A percentile compares a stretch with the other conserved stretches of the same genome.
Conservation (phyloP, 179 eudicot species). For the Silene noctiflora region DNA sequence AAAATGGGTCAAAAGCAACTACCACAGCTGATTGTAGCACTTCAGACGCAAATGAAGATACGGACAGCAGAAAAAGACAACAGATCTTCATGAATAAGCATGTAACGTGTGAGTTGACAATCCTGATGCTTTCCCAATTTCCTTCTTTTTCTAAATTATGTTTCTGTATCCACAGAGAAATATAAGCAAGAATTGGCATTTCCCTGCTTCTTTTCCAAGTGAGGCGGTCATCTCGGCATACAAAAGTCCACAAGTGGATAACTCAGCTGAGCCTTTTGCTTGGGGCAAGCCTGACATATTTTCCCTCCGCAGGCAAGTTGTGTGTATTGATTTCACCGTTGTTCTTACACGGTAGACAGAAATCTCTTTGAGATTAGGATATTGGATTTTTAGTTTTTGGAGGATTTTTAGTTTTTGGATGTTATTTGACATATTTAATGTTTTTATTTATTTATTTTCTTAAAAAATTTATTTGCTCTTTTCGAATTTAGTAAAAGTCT, state of each 20-base stretch:
- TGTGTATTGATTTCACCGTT: neutral
- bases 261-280: slow-evolving; percentile 82
- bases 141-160: slow-evolving; percentile 7
- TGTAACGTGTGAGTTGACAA: slow-evolving; percentile 38
- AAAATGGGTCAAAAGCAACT: slow-evolving; percentile 42
- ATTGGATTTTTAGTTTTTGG: too few species aligned
- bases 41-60: slow-evolving; percentile 23
- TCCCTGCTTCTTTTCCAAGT: slow-evolving; percentile 83
- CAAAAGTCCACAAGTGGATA: slow-evolving; percentile 86
- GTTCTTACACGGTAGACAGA: neutral
- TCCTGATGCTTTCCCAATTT: slow-evolving; percentile 8
- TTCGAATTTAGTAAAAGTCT: too few species aligned
- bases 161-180: slow-evolving; percentile 64
- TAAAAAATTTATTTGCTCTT: too few species aligned
- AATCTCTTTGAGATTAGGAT: neutral
- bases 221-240: slow-evolving; percentile 81
- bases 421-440: too few species aligned
- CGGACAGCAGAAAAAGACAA: slow-evolving; percentile 38
- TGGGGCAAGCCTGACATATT: slow-evolving; percentile 97
- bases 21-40: slow-evolving; percentile 29
- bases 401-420: too few species aligned
- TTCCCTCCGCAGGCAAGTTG: slow-evolving; percentile 66
- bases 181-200: slow-evolving; percentile 97
- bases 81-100: slow-evolving; percentile 83
- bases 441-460: too few species aligned